phyloP scores from a whole-genome alignment of 2,329 filamentous ascomycete species.

The Fusarium staphyleae region DNA sequence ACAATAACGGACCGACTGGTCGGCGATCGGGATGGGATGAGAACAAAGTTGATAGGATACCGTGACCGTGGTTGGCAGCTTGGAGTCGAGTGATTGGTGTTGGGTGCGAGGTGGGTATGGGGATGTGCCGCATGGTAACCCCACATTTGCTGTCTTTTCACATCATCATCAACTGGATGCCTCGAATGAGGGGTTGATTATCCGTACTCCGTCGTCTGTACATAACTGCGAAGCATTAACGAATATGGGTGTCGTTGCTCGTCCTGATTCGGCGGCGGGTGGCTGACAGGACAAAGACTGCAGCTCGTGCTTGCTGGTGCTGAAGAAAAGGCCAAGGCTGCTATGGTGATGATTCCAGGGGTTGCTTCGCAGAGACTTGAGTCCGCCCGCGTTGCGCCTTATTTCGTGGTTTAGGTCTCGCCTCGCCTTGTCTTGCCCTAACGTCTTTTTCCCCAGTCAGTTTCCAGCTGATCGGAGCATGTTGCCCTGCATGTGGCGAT shows the following conservation, averaged over 20 bases:
- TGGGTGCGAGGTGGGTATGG: conserved; percentile 25
- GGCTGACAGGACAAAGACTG: not conserved
- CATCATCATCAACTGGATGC: conserved; percentile 14
- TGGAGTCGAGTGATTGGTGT: conserved; percentile 36
- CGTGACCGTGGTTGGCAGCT: conserved; percentile 37
- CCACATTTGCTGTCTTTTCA: conserved; percentile 32
- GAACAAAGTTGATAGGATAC: conserved; percentile 43
- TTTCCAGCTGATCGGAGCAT: conserved; percentile 9
- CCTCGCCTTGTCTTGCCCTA: conserved; percentile 11
- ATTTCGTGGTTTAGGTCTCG: conserved; percentile 7
- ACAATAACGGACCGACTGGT: conserved; percentile 43
- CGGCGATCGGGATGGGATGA: conserved; percentile 25
- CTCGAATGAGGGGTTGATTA: conserved; percentile 30
- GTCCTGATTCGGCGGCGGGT: not conserved
- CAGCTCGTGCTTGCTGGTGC: not conserved
- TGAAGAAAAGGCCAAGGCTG: conserved; percentile 2
- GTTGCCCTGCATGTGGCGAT: conserved; percentile 12
- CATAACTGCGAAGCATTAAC: no score
- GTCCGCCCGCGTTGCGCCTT: not conserved
- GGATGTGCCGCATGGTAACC: conserved; percentile 40
- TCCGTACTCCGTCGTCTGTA: no score
- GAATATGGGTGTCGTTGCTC: no score
- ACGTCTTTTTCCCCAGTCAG: not conserved
- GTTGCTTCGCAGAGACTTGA: no score
- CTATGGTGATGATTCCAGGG: conserved; percentile 4